Percentiles rank a stretch among this genome's conserved stretches.
These are phyloP conservation scores for Sonneratia alba DNA, from an alignment of 345 rosid genomes.

Conservation along the genomic window DNA sequence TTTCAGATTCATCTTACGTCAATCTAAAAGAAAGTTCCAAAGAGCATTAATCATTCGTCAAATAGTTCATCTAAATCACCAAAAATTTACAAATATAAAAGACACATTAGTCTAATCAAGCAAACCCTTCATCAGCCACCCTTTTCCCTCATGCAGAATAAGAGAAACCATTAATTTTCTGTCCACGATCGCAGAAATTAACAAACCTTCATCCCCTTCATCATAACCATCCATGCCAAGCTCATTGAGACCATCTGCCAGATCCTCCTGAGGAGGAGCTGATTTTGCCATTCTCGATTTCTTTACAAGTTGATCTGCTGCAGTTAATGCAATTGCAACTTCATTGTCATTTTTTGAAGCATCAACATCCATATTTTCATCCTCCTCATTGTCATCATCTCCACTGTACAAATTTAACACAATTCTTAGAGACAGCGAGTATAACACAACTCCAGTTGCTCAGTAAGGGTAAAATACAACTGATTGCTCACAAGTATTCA, in stretches of 20 bases:
- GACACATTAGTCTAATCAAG: neutral
- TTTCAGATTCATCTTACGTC: neutral
- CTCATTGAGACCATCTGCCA: constrained; percentile 58
- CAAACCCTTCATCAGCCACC: too few relatives aligned
- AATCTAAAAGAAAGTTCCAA: too few relatives aligned
- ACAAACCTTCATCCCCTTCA: constrained; percentile 71
- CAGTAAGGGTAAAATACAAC: too few relatives aligned
- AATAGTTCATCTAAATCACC: neutral
- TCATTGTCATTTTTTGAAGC: constrained; percentile 13
- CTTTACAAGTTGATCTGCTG: constrained; percentile 57
- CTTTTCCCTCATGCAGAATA: too few relatives aligned
- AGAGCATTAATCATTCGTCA: neutral
- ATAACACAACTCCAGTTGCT: too few relatives aligned
- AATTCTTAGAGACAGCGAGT: neutral
- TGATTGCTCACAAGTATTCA: too few relatives aligned
- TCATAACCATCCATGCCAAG: constrained; percentile 88
- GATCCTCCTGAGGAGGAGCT: constrained; percentile 37
- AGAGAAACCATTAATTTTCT: neutral
- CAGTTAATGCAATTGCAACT: constrained; percentile 51
- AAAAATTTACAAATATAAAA: neutral
- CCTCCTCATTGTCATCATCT: constrained; percentile 34
- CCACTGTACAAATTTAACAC: constrained; percentile 25
- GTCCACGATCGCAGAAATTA: neutral
- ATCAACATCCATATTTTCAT: constrained; percentile 35
- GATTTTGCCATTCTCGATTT: constrained; percentile 33